Percentiles rank a stretch among this genome's conserved stretches.
These are phyloP conservation scores for Ceratocystiopsis sp. DNA, from an alignment of 2,329 filamentous ascomycete species.

Conservation along the genomic window DNA sequence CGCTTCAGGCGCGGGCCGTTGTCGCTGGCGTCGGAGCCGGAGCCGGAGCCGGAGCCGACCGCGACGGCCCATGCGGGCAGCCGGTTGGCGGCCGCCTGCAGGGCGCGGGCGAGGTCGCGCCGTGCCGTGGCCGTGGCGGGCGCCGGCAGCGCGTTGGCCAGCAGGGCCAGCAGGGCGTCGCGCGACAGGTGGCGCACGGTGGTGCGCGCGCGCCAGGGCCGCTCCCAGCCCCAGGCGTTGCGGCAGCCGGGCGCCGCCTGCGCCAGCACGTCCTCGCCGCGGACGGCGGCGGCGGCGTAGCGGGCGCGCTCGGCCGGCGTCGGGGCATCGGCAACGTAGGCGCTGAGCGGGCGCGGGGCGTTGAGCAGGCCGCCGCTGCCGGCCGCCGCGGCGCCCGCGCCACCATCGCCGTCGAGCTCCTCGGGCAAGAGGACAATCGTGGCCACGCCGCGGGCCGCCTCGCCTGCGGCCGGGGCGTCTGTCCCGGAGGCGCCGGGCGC, in stretches of 20 bases:
- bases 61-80: constrained; percentile 5
- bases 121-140: not conserved
- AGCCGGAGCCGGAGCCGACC: not conserved
- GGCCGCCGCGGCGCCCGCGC: constrained; percentile 14
- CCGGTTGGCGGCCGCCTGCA: constrained; percentile 2
- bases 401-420: constrained; percentile 15
- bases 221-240: constrained; percentile 38
- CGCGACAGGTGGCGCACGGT: constrained; percentile 20
- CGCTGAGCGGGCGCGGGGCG: constrained; percentile 24
- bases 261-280: constrained; percentile 30
- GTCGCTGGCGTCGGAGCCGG: not conserved
- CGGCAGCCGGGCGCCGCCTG: constrained; percentile 19
- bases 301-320: constrained; percentile 19
- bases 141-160: constrained; percentile 5
- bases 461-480: not conserved
- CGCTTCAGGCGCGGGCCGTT: not conserved
- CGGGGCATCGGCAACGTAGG: constrained; percentile 29
- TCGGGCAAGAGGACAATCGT: constrained; percentile 29
- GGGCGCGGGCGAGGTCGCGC: not conserved
- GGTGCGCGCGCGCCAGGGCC: constrained; percentile 38
- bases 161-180: constrained; percentile 5
- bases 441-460: too few relatives aligned
- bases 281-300: constrained; percentile 31
- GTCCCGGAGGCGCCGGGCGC: not conserved
- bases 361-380: constrained; percentile 21